These are phyloP conservation scores for Ogataea nakhonphanomensis DNA, from an alignment of 805 yeast genomes.

Conservation along the genomic window DNA sequence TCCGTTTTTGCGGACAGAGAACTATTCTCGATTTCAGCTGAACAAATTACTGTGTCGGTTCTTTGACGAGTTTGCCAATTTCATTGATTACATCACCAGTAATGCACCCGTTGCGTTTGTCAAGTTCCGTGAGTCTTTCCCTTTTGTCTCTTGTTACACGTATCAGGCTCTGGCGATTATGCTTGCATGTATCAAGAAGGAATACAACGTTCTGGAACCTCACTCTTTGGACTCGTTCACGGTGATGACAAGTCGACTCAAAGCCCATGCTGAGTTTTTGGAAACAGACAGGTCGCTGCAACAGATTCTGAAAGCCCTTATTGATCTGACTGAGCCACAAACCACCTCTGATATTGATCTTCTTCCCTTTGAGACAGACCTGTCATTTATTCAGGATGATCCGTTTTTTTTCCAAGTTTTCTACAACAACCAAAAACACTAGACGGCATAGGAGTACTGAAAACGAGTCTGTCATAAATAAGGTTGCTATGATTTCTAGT, in stretches of 20 bases:
- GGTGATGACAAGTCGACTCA: background rate
- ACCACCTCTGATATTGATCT: background rate
- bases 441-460: constrained; percentile 3
- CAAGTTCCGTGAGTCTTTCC: constrained; percentile 5
- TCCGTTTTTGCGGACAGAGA: constrained; percentile 5
- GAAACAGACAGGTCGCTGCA: constrained; percentile 1
- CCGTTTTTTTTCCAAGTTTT: constrained; percentile 6
- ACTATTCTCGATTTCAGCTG: constrained; percentile 7
- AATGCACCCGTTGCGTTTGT: background rate
- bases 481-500: no score
- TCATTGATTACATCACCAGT: constrained; percentile 1
- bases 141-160: constrained; percentile 10
- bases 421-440: background rate
- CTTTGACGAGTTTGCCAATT: constrained; percentile 3
- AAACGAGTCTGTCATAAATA: no score
- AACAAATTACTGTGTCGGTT: constrained; percentile 4
- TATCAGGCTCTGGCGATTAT: constrained; percentile 8
- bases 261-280: background rate
- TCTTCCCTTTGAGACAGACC: constrained; percentile 7
- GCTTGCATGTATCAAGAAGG: constrained; percentile 4
- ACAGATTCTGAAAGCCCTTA: constrained; percentile 1
- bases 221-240: background rate
- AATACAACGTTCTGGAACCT: background rate
- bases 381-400: constrained; percentile 4
- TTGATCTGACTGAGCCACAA: background rate